These are phyloP conservation scores for Monosporozyma aquatica DNA, from an alignment of 805 yeast genomes.

Conservation along the genomic window DNA sequence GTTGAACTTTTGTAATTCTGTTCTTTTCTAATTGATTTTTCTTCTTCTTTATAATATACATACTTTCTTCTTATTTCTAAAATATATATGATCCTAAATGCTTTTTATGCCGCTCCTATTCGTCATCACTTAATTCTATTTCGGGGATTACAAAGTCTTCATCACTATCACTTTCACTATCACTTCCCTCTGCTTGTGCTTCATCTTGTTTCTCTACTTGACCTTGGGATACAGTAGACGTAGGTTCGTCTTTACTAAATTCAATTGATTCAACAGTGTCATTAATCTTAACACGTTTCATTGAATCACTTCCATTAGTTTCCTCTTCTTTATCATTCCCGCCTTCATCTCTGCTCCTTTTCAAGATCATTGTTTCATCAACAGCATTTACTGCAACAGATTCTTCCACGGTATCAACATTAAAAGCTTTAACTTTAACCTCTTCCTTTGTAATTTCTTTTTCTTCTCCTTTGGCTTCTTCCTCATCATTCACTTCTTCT, in stretches of 20 bases:
- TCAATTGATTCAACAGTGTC: conserved; percentile 7
- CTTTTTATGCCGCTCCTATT: no score
- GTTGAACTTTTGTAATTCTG: not conserved
- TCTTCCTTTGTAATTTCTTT: not conserved
- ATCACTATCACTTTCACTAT: conserved; percentile 12
- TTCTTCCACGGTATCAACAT: no score
- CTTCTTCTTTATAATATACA: not conserved
- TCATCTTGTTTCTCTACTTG: conserved; percentile 8
- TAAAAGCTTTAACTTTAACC: not conserved
- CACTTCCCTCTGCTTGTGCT: conserved; percentile 19
- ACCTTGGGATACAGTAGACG: conserved; percentile 3
- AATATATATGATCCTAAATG: not conserved
- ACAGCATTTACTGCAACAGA: no score
- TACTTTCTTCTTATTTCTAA: not conserved
- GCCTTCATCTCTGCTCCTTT: not conserved
- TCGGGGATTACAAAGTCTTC: conserved; percentile 6
- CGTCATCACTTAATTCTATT: conserved; percentile 12
- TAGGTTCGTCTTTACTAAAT: conserved; percentile 1
- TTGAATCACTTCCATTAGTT: no score
- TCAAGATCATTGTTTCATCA: conserved; percentile 3
- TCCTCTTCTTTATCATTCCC: not conserved
- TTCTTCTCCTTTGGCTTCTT: conserved; percentile 2
- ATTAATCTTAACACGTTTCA: conserved; percentile 5
- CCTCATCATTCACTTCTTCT: conserved; percentile 6
- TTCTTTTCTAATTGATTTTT: not conserved